Percentiles rank a stretch among this genome's conserved stretches.
Conservation (phyloP, 805 yeast species). For the Maudiozyma turicensis region DNA sequence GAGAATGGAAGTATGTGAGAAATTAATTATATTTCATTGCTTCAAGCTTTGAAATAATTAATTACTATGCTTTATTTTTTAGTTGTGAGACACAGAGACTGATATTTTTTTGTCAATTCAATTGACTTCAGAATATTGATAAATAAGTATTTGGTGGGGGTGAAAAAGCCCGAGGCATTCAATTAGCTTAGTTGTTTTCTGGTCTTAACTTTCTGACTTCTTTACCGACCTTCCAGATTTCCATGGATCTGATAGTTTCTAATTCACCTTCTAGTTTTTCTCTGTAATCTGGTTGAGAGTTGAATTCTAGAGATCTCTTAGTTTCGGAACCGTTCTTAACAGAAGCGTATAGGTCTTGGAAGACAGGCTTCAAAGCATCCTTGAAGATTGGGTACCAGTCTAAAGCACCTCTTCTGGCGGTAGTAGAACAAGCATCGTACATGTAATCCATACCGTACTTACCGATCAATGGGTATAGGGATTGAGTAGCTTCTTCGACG, state of each 20-base stretch:
- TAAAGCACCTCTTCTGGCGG: slow-evolving; percentile 99
- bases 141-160: not conserved
- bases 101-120: slow-evolving; percentile 21
- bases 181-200: slow-evolving; percentile 70
- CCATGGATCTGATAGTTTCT: slow-evolving; percentile 88
- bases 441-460: slow-evolving; percentile 99
- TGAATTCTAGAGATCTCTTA: slow-evolving; percentile 94
- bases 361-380: slow-evolving; percentile 97
- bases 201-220: slow-evolving; percentile 99
- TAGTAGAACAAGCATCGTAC: slow-evolving; percentile 99
- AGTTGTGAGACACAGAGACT: not conserved
- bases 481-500: slow-evolving; percentile 99
- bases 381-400: slow-evolving; percentile 99
- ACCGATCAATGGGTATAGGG: slow-evolving; percentile 97
- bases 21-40: no score
- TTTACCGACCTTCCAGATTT: slow-evolving; percentile 99
- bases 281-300: slow-evolving; percentile 97
- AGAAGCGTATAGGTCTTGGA: slow-evolving; percentile 89
- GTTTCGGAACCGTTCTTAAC: slow-evolving; percentile 97
- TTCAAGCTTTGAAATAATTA: not conserved
- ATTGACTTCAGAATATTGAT: slow-evolving; percentile 17
- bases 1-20: no score
- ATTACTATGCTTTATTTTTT: not conserved
- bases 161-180: not conserved
- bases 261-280: slow-evolving; percentile 91